These are phyloP conservation scores for Blastomyces emzantsi DNA, from an alignment of 2,329 filamentous ascomycete genomes.

Conservation along the genomic window DNA sequence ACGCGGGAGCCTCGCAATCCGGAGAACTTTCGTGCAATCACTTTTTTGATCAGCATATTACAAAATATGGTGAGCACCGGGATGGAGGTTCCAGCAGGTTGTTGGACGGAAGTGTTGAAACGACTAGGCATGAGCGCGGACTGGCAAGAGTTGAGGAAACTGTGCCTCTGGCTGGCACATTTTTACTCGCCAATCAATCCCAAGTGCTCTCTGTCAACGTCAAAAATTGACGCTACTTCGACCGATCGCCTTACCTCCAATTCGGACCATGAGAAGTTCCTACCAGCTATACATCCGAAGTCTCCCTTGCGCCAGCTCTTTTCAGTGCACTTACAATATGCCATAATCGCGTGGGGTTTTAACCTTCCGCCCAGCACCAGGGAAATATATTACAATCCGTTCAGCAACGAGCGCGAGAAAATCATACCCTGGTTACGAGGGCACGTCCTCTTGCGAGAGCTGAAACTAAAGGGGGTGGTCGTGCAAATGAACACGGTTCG, in stretches of 20 bases:
- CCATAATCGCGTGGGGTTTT: constrained; percentile 45
- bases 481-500: constrained; percentile 25
- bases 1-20: constrained; percentile 16
- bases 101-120: constrained; percentile 52
- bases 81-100: constrained; percentile 32
- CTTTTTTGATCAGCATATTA: constrained; percentile 41
- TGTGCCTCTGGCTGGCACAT: constrained; percentile 45
- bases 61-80: constrained; percentile 41
- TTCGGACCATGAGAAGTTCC: background rate
- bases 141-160: constrained; percentile 43
- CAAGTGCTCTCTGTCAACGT: background rate
- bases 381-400: constrained; percentile 17
- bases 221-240: background rate
- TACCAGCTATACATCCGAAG: constrained; percentile 11
- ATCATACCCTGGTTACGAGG: constrained; percentile 35
- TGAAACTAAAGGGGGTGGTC: constrained; percentile 30
- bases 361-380: constrained; percentile 23
- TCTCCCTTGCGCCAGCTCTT: constrained; percentile 36
- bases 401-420: constrained; percentile 17
- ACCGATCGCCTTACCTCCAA: background rate
- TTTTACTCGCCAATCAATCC: constrained; percentile 27
- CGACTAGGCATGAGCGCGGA: constrained; percentile 46
- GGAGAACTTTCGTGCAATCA: constrained; percentile 30
- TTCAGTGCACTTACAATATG: constrained; percentile 34
- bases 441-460: constrained; percentile 31